Conservation (phyloP, 1,139 yeast genomes). For the Dujonia santamariae region DNA sequence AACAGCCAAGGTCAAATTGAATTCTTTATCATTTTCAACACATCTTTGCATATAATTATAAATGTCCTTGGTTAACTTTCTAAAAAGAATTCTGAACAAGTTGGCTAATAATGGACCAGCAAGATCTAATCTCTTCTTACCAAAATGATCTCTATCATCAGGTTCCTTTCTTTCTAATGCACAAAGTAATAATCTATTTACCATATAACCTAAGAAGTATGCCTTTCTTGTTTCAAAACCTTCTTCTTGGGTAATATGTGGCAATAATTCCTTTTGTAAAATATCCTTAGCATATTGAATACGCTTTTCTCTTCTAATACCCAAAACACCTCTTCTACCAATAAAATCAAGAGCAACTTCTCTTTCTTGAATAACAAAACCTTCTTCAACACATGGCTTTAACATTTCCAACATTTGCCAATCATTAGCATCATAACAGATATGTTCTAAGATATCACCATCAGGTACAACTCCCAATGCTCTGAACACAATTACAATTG, state of each 20-base stretch:
- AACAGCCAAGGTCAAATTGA: conserved; percentile 92
- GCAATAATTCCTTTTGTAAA: conserved; percentile 90
- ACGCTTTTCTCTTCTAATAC: conserved; percentile 97
- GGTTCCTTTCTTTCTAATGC: conserved; percentile 97
- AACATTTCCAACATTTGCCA: conserved; percentile 99
- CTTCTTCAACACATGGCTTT: conserved; percentile 99
- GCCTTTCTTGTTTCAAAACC: conserved; percentile 98
- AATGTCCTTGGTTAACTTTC: conserved; percentile 90
- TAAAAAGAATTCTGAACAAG: conserved; percentile 89
- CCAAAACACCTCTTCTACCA: conserved; percentile 96
- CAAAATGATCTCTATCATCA: conserved; percentile 99
- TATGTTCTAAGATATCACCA: conserved; percentile 97
- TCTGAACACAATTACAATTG: conserved; percentile 93
- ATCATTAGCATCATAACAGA: conserved; percentile 95
- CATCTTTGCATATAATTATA: conserved; percentile 98
- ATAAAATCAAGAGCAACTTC: conserved; percentile 97
- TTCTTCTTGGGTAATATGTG: conserved; percentile 95
- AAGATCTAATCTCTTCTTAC: conserved; percentile 94
- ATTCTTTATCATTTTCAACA: conserved; percentile 95
- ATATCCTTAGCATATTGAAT: conserved; percentile 96
- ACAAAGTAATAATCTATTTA: conserved; percentile 87
- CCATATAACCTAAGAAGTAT: conserved; percentile 96
- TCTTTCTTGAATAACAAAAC: conserved; percentile 95
- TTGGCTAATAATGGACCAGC: conserved; percentile 98
- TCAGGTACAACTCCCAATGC: conserved; percentile 98